Evolutionary conservation across 306 rosid species (phyloP).

Genomic region (Parietaria judaica): DNA sequence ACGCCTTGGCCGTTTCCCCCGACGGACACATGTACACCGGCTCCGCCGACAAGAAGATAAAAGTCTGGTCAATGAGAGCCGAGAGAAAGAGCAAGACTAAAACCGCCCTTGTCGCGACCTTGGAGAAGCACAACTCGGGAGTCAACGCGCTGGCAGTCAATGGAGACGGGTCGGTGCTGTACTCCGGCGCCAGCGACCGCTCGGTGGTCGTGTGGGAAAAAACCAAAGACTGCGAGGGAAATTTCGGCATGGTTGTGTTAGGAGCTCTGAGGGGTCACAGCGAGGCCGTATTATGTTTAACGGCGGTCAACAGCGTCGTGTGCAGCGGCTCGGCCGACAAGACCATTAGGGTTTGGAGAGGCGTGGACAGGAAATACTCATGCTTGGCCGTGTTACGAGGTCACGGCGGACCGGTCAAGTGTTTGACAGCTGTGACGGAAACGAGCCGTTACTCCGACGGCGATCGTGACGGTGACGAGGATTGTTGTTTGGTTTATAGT

Average conservation of each 20-base stretch:
- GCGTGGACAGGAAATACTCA: constrained; percentile 30
- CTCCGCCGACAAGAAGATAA: constrained; percentile 75
- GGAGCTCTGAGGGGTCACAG: constrained; percentile 74
- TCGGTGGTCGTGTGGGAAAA: constrained; percentile 68
- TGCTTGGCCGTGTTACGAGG: constrained; percentile 77
- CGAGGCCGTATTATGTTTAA: constrained; percentile 61
- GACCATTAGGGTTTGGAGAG: constrained; percentile 73
- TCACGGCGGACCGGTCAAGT: constrained; percentile 67
- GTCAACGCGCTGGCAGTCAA: constrained; percentile 70
- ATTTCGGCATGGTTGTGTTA: constrained; percentile 36
- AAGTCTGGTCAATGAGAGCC: constrained; percentile 48
- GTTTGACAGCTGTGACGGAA: constrained; percentile 42
- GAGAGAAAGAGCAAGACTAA: not conserved
- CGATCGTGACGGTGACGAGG: constrained; percentile 1
- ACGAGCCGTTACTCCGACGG: not conserved
- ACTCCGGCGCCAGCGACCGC: constrained; percentile 84
- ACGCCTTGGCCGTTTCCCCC: constrained; percentile 48
- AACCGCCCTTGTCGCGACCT: constrained; percentile 36
- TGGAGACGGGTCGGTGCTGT: constrained; percentile 45
- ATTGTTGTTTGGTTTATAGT: constrained; percentile 47
- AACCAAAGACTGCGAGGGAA: constrained; percentile 17
- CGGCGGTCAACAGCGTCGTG: constrained; percentile 47
- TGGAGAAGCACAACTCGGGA: constrained; percentile 73
- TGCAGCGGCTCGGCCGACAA: constrained; percentile 89
- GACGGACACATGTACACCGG: constrained; percentile 78